These are phyloP conservation scores for Chlorella sp. DNA, from an alignment of 139 green algal genomes.

Conservation along the genomic window DNA sequence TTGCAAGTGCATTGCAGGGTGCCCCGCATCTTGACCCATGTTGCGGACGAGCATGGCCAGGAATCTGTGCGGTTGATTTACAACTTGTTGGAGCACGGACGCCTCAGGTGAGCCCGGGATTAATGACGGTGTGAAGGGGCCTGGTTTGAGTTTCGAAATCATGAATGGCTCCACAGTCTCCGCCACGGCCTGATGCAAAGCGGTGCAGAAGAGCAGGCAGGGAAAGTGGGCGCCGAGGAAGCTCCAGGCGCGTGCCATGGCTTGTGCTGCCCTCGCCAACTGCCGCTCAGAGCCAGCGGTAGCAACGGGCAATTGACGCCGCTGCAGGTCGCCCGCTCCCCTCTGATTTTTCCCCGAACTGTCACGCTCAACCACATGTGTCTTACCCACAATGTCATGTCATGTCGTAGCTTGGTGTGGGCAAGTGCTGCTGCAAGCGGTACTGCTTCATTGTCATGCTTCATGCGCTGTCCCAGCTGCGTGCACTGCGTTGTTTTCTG, in stretches of 20 bases:
- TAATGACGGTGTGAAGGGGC: not conserved
- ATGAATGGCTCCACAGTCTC: too few species aligned
- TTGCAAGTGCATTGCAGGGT: slow-evolving; percentile 44
- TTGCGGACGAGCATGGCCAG: slow-evolving; percentile 51
- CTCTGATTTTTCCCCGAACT: not conserved
- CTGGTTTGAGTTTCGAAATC: too few species aligned
- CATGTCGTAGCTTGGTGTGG: too few species aligned
- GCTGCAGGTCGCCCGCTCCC: too few species aligned
- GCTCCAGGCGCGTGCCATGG: not conserved
- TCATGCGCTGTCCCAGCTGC: not conserved
- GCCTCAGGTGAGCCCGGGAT: slow-evolving; percentile 47
- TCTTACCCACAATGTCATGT: too few species aligned
- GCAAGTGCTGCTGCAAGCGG: too few species aligned
- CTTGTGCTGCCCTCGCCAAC: too few species aligned
- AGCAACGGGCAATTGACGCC: too few species aligned
- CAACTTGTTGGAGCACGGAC: slow-evolving; percentile 68
- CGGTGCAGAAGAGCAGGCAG: not conserved
- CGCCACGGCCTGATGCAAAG: too few species aligned
- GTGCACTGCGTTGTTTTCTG: not conserved
- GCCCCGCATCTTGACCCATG: slow-evolving; percentile 65
- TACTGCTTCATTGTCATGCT: too few species aligned
- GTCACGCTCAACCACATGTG: not conserved
- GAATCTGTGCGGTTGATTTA: slow-evolving; percentile 52
- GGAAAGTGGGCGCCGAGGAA: not conserved
- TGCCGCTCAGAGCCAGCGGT: too few species aligned